Conservation (phyloP, 805 yeast species). For the Candida sithepensis region DNA sequence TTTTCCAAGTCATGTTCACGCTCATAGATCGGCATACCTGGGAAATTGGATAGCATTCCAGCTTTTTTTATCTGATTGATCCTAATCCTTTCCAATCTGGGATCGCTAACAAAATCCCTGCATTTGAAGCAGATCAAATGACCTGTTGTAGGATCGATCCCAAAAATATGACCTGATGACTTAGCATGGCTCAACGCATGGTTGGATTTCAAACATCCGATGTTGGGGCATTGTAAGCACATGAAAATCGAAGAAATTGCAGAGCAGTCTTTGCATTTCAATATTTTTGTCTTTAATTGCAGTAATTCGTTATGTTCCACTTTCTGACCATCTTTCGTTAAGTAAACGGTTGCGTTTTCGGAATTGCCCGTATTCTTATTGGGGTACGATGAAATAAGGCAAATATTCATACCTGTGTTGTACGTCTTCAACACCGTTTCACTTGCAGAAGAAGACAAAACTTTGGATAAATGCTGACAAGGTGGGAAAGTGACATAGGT, state of each 20-base stretch:
- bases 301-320: constrained; percentile 36
- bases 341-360: constrained; percentile 16
- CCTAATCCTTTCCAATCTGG: constrained; percentile 52
- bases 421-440: constrained; percentile 49
- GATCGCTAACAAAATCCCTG: constrained; percentile 64
- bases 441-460: constrained; percentile 45
- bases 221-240: constrained; percentile 76
- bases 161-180: constrained; percentile 49
- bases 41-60: constrained; percentile 18
- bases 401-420: constrained; percentile 47
- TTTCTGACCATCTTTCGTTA: constrained; percentile 36
- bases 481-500: constrained; percentile 37
- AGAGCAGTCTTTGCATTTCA: constrained; percentile 51
- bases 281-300: constrained; percentile 39
- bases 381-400: constrained; percentile 27
- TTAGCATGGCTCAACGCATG: constrained; percentile 49
- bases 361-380: constrained; percentile 4
- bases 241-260: constrained; percentile 43
- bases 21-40: constrained; percentile 32
- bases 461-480: constrained; percentile 47
- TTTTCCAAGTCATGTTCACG: constrained; percentile 25
- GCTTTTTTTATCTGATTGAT: constrained; percentile 23
- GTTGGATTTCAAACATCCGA: constrained; percentile 58
- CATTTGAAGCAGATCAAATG: constrained; percentile 78
- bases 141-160: constrained; percentile 64